These are phyloP conservation scores for Drosera capensis DNA, from an alignment of 148 eudicot species.

Conservation along the genomic window DNA sequence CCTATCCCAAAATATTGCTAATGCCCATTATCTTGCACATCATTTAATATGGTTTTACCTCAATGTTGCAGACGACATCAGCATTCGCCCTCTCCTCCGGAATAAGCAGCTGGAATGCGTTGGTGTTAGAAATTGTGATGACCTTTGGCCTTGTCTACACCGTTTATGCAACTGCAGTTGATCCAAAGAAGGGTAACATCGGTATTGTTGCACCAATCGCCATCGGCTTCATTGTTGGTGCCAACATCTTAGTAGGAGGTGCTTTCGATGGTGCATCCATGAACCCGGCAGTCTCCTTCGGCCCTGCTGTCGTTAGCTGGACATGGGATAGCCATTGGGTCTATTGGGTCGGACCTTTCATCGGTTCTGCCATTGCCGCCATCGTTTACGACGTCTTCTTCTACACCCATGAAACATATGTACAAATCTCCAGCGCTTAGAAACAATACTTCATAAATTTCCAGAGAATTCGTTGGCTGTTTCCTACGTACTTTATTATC, in stretches of 20 bases:
- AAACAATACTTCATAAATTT: neutral
- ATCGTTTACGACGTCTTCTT: slow-evolving; percentile 20
- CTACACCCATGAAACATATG: slow-evolving; percentile 13
- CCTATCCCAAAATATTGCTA: no score
- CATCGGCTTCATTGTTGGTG: slow-evolving; percentile 56
- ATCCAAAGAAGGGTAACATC: slow-evolving; percentile 52
- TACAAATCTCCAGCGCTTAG: slow-evolving; percentile 16
- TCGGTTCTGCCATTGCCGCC: slow-evolving; percentile 29
- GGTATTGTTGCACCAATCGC: slow-evolving; percentile 47
- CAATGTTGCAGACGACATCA: slow-evolving; percentile 26
- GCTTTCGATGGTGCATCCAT: slow-evolving; percentile 64
- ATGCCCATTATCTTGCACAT: neutral
- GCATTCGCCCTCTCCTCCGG: slow-evolving; percentile 38
- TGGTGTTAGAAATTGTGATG: slow-evolving; percentile 57
- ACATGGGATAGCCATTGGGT: slow-evolving; percentile 49
- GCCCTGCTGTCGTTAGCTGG: slow-evolving; percentile 53
- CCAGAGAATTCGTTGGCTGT: neutral
- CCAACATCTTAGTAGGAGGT: slow-evolving; percentile 57
- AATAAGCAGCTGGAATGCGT: slow-evolving; percentile 31
- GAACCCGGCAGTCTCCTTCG: slow-evolving; percentile 67
- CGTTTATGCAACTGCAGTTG: slow-evolving; percentile 59
- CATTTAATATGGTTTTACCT: neutral
- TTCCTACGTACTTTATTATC: neutral
- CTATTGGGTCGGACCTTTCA: slow-evolving; percentile 28
- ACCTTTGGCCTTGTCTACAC: slow-evolving; percentile 64